Conservation (phyloP, 2,329 filamentous ascomycete species). For the Aspergillaceae sp. region DNA sequence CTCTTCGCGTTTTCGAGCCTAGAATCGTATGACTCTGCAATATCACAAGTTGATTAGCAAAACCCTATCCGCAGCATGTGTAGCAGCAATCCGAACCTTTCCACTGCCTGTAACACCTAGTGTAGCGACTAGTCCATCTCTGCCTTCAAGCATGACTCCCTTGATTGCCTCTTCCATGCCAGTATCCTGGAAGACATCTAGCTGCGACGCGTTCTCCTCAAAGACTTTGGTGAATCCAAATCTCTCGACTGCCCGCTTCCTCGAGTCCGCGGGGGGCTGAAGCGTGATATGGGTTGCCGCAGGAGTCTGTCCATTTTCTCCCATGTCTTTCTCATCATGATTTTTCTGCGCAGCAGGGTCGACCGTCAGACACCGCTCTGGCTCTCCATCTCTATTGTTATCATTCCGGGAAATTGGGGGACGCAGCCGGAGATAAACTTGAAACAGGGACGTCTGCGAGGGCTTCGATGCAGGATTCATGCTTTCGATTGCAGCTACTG, state of each 20-base stretch:
- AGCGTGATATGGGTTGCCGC: conserved; percentile 62
- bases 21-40: conserved; percentile 86
- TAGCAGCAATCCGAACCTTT: conserved; percentile 56
- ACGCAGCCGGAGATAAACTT: conserved; percentile 80
- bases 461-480: conserved; percentile 39
- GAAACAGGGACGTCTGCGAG: conserved; percentile 60
- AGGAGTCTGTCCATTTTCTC: conserved; percentile 25
- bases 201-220: conserved; percentile 72
- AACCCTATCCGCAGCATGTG: background rate
- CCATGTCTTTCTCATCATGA: conserved; percentile 24
- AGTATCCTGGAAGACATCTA: conserved; percentile 77
- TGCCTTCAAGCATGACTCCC: conserved; percentile 72
- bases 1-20: conserved; percentile 75
- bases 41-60: background rate
- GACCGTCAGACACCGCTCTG: conserved; percentile 67
- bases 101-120: conserved; percentile 91
- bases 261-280: conserved; percentile 70
- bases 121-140: conserved; percentile 84
- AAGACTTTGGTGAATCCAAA: conserved; percentile 94
- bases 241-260: conserved; percentile 80
- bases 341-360: conserved; percentile 44
- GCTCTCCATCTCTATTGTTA: conserved; percentile 22
- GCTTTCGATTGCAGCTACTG: conserved; percentile 2
- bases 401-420: conserved; percentile 46
- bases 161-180: conserved; percentile 68